phyloP scores from a whole-genome alignment of 2,329 filamentous ascomycete genomes.

The Cladosporium sp. region DNA sequence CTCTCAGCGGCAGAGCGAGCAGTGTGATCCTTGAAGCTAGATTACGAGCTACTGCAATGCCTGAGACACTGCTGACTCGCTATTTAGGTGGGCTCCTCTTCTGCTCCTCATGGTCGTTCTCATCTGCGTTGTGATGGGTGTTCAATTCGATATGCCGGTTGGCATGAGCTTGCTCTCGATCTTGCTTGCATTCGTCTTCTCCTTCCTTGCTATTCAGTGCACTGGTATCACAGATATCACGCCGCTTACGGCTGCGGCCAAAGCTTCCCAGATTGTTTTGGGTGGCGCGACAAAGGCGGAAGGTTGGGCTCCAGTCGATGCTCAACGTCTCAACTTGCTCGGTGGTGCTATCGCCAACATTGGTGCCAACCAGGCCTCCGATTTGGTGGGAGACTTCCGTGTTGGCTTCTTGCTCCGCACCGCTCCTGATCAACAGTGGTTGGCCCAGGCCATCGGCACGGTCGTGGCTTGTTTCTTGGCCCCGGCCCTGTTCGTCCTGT shows the following conservation, averaged over 20 bases:
- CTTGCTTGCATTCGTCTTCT: slow-evolving; percentile 61
- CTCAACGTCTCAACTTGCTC: slow-evolving; percentile 66
- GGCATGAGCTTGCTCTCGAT: slow-evolving; percentile 59
- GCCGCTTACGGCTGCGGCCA: slow-evolving; percentile 65
- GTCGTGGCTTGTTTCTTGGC: slow-evolving; percentile 67
- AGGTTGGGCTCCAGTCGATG: slow-evolving; percentile 50
- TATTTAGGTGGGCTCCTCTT: slow-evolving; percentile 53
- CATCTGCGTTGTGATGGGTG: slow-evolving; percentile 53
- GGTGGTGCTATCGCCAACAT: slow-evolving; percentile 54
- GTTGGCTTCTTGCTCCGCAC: slow-evolving; percentile 68
- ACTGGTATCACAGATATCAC: slow-evolving; percentile 57
- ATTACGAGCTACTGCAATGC: too few species aligned
- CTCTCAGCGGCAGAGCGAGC: too few species aligned
- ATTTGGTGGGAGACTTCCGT: slow-evolving; percentile 64
- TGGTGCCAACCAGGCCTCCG: slow-evolving; percentile 44
- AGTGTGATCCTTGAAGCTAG: too few species aligned
- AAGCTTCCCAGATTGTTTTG: slow-evolving; percentile 68
- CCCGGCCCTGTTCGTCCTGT: slow-evolving; percentile 67
- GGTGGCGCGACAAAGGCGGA: slow-evolving; percentile 63
- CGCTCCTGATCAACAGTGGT: slow-evolving; percentile 65
- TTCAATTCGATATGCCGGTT: slow-evolving; percentile 58
- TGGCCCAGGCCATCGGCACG: slow-evolving; percentile 64
- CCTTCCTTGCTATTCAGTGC: slow-evolving; percentile 62
- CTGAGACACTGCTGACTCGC: too few species aligned
- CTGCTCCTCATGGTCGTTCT: slow-evolving; percentile 51